Evolutionary conservation across 768 basidiomycete species (phyloP).

Genomic region (Kwoniella dejecticola): DNA sequence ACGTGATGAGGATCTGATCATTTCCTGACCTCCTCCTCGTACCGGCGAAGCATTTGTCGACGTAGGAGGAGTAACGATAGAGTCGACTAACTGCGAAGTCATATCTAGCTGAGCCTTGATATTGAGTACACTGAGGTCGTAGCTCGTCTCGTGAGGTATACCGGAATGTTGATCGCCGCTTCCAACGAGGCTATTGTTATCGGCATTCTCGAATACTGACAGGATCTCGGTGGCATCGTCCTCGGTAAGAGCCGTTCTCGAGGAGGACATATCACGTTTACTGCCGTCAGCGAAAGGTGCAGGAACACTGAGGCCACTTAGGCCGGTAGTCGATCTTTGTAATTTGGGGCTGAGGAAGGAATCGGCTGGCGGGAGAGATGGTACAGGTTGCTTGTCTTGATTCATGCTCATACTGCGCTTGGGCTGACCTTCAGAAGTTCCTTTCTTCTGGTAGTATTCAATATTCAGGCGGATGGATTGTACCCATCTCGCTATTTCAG

Average conservation of each 20-base stretch:
- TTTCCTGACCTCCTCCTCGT: constrained; percentile 1
- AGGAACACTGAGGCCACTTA: constrained; percentile 32
- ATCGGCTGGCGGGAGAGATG: constrained; percentile 34
- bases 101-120: constrained; percentile 73
- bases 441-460: constrained; percentile 64
- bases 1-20: constrained; percentile 47
- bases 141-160: constrained; percentile 42
- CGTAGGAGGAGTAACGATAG: constrained; percentile 51
- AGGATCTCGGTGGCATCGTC: constrained; percentile 33
- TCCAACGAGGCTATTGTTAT: constrained; percentile 34
- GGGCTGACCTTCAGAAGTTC: background rate
- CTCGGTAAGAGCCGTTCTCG: constrained; percentile 17
- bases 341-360: constrained; percentile 40
- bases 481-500: constrained; percentile 85
- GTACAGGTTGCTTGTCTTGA: constrained; percentile 12
- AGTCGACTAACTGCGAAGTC: constrained; percentile 66
- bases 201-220: constrained; percentile 39
- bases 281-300: background rate
- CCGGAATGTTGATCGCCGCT: constrained; percentile 20
- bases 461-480: constrained; percentile 73
- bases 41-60: constrained; percentile 2
- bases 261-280: constrained; percentile 16
- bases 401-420: constrained; percentile 22
- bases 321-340: constrained; percentile 31
- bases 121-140: constrained; percentile 52